Base-by-base conservation (phyloP, 306 rosid species). In the Prunus fruticosa region DNA sequence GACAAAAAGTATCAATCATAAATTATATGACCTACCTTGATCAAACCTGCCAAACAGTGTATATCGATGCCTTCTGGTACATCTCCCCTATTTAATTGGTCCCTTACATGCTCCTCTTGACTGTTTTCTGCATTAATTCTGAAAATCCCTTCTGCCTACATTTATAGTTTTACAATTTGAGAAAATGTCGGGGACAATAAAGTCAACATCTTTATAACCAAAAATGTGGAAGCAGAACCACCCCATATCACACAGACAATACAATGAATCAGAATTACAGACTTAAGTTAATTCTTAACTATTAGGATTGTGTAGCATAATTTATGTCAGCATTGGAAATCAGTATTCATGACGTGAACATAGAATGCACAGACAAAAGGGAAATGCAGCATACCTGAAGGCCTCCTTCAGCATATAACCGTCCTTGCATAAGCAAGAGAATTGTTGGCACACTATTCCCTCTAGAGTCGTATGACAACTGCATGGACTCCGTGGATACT, bases 401-500 rank as follows among this genome's bases (percentile, higher is more conserved):
- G 51, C 98, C 98, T 80, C 93, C 96, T 80, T 87, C 96, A 63
- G 85, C 75, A 83, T 91, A 94, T 51, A 94, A 78, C 73, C 84
- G 84, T 57, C 81, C 88, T 76, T 94, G 98, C 95, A 94, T 91
- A 63, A 85, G 87, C 77, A 91, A 83, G 68, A 94, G 97, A 87
- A 94, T 94, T 6, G 97, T 86, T 1, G 98, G 98, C 77, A 94
- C 97, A 65, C 91, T 91, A 78, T 90, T 94, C 84, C 98, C 98
- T 85, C 97, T 90, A 14, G 93, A 74, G 77, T 94, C 98, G 79
- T 85, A 92, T 0, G 96, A 89, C 82, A 91, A 79, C 69, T 91
- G 94, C 97, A 94, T 94, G 64, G 98, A 94, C 73, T 94, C 96
- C 50, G 96, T 90, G 32, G 98, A 94, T 82, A 91, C 98, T 77